A percentile compares a stretch with the other conserved stretches of the same genome.
Conservation (phyloP, 2,329 filamentous ascomycete species). For the Lasiodiplodia sp. region DNA sequence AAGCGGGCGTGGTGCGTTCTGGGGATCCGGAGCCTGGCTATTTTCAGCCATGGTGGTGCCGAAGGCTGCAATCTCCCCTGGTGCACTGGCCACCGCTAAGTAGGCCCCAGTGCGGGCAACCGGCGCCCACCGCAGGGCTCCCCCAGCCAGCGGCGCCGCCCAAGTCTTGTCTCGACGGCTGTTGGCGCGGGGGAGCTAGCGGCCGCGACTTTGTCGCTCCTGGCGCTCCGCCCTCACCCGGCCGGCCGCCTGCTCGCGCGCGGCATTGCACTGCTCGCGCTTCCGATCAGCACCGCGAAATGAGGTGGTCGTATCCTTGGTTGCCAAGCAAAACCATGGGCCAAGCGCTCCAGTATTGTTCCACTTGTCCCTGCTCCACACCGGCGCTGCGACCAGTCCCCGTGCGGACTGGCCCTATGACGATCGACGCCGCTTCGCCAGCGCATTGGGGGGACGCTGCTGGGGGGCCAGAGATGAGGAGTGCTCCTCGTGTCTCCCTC, state of each 20-base stretch:
- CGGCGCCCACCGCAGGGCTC: slow-evolving; percentile 1
- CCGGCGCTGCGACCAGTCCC: slow-evolving; percentile 5
- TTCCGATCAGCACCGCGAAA: slow-evolving; percentile 25
- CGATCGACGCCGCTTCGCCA: slow-evolving; percentile 20
- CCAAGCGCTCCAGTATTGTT: slow-evolving; percentile 35
- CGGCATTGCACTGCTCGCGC: background rate
- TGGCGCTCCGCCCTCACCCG: background rate
- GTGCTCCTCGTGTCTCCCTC: background rate
- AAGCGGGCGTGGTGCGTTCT: slow-evolving; percentile 10
- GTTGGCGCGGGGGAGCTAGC: background rate
- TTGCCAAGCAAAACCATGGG: slow-evolving; percentile 18
- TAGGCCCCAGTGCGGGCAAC: background rate
- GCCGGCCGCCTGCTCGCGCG: background rate
- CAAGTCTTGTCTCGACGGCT: background rate
- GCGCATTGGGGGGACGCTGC: background rate
- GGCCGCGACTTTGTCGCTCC: background rate
- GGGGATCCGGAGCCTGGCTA: slow-evolving; percentile 26
- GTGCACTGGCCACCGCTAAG: slow-evolving; percentile 14
- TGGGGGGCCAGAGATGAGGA: slow-evolving; percentile 23
- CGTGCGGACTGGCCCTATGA: slow-evolving; percentile 22
- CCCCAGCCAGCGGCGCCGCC: background rate
- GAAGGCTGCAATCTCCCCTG: slow-evolving; percentile 26
- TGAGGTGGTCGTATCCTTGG: slow-evolving; percentile 22
- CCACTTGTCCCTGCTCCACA: slow-evolving; percentile 22
- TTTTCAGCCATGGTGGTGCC: slow-evolving; percentile 17